Evolutionary conservation across 306 rosid species (phyloP).

Genomic region (Prinsepia uniflora): DNA sequence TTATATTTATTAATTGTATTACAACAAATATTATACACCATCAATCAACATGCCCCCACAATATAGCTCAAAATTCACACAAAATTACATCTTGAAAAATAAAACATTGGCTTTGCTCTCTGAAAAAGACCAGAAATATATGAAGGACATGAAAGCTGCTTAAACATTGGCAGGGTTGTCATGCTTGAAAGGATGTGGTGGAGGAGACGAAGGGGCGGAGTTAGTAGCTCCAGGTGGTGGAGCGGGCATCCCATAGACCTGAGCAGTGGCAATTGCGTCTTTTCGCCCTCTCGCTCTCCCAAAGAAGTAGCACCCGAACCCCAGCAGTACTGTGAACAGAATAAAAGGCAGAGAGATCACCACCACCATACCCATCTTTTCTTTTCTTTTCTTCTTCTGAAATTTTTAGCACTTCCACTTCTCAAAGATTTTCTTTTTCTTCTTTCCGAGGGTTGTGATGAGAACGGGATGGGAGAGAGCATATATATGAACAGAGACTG

Average conservation of each 20-base stretch:
- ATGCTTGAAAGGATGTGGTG: conserved; percentile 41
- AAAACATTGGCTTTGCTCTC: neutral
- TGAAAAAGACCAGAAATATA: neutral
- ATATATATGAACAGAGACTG: no score
- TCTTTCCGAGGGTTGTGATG: neutral
- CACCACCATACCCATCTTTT: conserved; percentile 80
- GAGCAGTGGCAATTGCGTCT: conserved; percentile 53
- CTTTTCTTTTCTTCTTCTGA: neutral
- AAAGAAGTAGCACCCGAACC: conserved; percentile 81
- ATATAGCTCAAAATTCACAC: conserved; percentile 1
- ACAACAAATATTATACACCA: neutral
- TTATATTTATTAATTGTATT: neutral
- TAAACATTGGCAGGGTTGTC: conserved; percentile 44
- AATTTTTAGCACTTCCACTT: neutral
- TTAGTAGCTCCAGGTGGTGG: conserved; percentile 56
- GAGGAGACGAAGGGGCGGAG: conserved; percentile 32
- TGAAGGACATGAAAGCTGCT: neutral
- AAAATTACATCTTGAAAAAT: neutral
- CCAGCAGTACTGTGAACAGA: conserved; percentile 55
- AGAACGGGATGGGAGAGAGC: neutral
- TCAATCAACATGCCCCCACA: neutral
- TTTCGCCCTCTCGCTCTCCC: conserved; percentile 66
- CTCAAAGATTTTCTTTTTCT: neutral
- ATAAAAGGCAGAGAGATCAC: conserved; percentile 84
- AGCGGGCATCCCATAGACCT: conserved; percentile 61